phyloP scores from a whole-genome alignment of 2,329 filamentous ascomycete genomes.

The Fusarium sp. region DNA sequence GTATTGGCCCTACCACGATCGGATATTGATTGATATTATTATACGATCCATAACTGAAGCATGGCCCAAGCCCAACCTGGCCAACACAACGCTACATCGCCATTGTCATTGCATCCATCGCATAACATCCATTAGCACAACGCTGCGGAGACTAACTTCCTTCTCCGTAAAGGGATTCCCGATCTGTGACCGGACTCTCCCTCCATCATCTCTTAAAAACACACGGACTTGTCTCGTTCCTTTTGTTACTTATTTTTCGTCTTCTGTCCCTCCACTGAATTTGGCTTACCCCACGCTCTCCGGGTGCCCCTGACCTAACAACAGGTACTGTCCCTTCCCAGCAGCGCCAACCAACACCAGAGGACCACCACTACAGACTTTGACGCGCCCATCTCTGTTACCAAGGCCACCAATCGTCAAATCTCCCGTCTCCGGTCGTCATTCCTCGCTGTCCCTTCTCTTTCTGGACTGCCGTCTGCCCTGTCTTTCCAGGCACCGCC shows the following conservation, averaged over 20 bases:
- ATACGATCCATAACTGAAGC: slow-evolving; percentile 31
- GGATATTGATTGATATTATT: slow-evolving; percentile 18
- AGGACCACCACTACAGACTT: slow-evolving; percentile 21
- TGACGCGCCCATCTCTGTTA: slow-evolving; percentile 27
- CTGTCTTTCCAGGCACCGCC: slow-evolving; percentile 13
- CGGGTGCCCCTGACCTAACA: slow-evolving; percentile 27
- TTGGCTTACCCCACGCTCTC: slow-evolving; percentile 25
- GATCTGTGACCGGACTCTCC: slow-evolving; percentile 27
- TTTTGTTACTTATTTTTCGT: background rate
- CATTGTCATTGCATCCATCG: background rate
- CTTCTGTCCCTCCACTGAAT: slow-evolving; percentile 9
- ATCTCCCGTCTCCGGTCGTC: slow-evolving; percentile 15
- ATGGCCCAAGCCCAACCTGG: slow-evolving; percentile 35
- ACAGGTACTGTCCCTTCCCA: slow-evolving; percentile 4
- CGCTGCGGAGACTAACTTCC: slow-evolving; percentile 21
- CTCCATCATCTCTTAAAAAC: slow-evolving; percentile 27
- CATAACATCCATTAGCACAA: slow-evolving; percentile 1
- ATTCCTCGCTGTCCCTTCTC: slow-evolving; percentile 20
- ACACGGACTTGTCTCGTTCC: slow-evolving; percentile 1
- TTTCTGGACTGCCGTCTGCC: slow-evolving; percentile 8
- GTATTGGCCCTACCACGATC: slow-evolving; percentile 31
- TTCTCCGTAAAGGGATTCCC: slow-evolving; percentile 14
- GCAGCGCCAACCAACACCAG: slow-evolving; percentile 3
- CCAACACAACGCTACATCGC: slow-evolving; percentile 21
- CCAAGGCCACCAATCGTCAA: slow-evolving; percentile 42